Percentiles rank a stretch among this genome's conserved stretches.
phyloP scores from a whole-genome alignment of 2,329 filamentous ascomycete species.

The Colletotrichum echinochloae region DNA sequence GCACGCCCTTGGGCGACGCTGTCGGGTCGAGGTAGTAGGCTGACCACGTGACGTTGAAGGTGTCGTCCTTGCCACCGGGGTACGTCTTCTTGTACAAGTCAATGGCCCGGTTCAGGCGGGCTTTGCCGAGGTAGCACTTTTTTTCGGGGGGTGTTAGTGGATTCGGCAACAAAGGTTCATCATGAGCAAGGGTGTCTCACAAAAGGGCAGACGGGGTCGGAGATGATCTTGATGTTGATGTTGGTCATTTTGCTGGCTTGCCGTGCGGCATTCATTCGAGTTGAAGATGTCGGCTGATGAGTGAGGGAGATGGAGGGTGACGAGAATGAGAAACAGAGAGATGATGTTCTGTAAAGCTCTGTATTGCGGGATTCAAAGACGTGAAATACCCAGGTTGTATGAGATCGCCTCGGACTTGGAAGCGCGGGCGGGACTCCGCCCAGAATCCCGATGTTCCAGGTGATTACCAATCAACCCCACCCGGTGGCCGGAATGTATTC shows the following conservation, averaged over 20 bases:
- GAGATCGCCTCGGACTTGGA: conserved; percentile 10
- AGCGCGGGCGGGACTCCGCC: conserved; percentile 34
- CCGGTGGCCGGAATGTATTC: conserved; percentile 37
- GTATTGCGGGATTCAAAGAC: not conserved
- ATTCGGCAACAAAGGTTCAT: not conserved
- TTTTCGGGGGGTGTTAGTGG: conserved; percentile 44
- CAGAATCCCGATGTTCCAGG: not conserved
- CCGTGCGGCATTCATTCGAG: conserved; percentile 32
- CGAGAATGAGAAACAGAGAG: not conserved
- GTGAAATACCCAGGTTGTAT: conserved; percentile 5
- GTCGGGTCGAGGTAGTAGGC: conserved; percentile 85
- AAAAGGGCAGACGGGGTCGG: conserved; percentile 83
- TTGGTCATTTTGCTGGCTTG: conserved; percentile 68
- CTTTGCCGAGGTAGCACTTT: conserved; percentile 83
- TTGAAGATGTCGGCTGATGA: too few relatives aligned
- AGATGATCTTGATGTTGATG: conserved; percentile 82
- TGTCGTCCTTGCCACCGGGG: conserved; percentile 70
- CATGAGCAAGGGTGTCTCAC: conserved; percentile 46
- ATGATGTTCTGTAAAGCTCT: not conserved
- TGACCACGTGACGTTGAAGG: conserved; percentile 79
- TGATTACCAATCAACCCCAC: conserved; percentile 38
- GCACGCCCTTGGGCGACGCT: conserved; percentile 60
- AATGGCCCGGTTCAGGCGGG: conserved; percentile 80
- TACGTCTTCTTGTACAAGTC: conserved; percentile 71
- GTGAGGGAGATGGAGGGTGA: not conserved